Evolutionary conservation across 2,329 filamentous ascomycete species (phyloP), one percentile per base, ranked within the genome.

Genomic region (Fusarium buharicum): DNA sequence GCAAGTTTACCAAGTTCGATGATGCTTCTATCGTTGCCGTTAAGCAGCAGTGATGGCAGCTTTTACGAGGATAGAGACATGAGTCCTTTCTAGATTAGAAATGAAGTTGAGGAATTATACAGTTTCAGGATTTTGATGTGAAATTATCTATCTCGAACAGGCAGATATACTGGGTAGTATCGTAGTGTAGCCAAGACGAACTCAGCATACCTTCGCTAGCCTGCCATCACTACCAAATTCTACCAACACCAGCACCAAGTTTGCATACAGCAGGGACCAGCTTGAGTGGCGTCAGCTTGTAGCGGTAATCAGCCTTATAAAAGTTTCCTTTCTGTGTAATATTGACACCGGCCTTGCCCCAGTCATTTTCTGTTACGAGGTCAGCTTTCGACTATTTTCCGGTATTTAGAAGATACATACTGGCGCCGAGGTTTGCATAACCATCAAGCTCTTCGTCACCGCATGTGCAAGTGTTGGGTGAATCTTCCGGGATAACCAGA

Each of bases 391-490:
- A 1, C 79, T 56, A 72, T 75, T 4, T 74, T 62, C 12, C 6
- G 6, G 0, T 1, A 16, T 4, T 8, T 13, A 2, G 0, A 17
- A 2, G 3, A 4, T 4, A 78, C 80, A 70, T 71, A 82, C 81
- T 76, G 4, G 81, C 79, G 20, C 82, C 83, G 14, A 84, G 71
- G 56, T 85, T 85, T 4, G 81, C 82, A 66, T 76, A 85, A 0
- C 82, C 82, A 61, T 85, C 82, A 22, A 84, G 72, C 67, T 85
- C 82, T 62, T 78, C 78, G 43, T 85, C 83, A 1, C 82, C 83
- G 11, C 81, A 82, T 1, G 78, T 75, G 55, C 78, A 79, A 0
- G 81, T 84, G 55, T 85, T 85, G 0, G 83, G 83, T 38, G 79
- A 81, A 56, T 85, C 83, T 40, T 78, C 74, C 0, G 83, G 83